phyloP scores from a whole-genome alignment of 2,329 filamentous ascomycete genomes.

The Colletotrichum truncatum region DNA sequence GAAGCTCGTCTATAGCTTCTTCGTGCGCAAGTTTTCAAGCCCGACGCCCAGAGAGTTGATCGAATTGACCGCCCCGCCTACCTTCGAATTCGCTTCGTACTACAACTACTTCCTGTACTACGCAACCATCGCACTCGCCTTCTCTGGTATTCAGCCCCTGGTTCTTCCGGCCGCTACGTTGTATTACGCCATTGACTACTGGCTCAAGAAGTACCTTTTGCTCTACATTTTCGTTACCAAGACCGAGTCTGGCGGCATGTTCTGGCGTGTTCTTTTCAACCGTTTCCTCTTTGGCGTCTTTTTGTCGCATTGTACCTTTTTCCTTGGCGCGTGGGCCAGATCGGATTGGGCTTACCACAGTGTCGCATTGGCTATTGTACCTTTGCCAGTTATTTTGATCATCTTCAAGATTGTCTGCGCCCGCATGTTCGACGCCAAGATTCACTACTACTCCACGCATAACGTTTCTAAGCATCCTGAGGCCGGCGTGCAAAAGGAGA shows the following conservation, averaged over 20 bases:
- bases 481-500: constrained; percentile 58
- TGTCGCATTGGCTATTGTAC: constrained; percentile 74
- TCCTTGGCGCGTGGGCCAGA: constrained; percentile 77
- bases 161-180: constrained; percentile 86
- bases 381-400: constrained; percentile 80
- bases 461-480: constrained; percentile 60
- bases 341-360: constrained; percentile 64
- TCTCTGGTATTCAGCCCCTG: constrained; percentile 85
- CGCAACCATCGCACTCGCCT: constrained; percentile 86
- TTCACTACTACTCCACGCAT: constrained; percentile 81
- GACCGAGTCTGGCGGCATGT: constrained; percentile 92
- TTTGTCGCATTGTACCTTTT: constrained; percentile 81
- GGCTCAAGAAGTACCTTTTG: constrained; percentile 93
- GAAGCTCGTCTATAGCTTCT: constrained; percentile 84
- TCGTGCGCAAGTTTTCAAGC: constrained; percentile 83
- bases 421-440: constrained; percentile 77
- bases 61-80: constrained; percentile 88
- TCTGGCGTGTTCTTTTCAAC: constrained; percentile 93
- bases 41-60: constrained; percentile 93
- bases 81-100: constrained; percentile 95
- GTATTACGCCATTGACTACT: constrained; percentile 88
- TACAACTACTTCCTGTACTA: constrained; percentile 99
- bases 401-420: constrained; percentile 89
- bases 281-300: constrained; percentile 86
- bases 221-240: constrained; percentile 97